Evolutionary conservation across 441 rosid genomes (phyloP).

Genomic region (Codiaeum variegatum): DNA sequence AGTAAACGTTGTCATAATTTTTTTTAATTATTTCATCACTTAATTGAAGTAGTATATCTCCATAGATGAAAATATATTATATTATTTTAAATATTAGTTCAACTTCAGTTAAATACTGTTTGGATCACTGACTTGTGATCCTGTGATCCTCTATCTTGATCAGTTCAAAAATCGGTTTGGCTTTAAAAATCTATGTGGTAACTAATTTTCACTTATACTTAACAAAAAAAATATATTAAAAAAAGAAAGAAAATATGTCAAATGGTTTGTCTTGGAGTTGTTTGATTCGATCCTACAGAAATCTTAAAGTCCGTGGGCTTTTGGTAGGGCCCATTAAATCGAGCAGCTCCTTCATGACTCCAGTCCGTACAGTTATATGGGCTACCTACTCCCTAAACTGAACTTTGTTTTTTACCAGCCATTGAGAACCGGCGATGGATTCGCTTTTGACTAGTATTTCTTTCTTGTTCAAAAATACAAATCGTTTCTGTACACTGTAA

Average conservation of each 20-base stretch:
- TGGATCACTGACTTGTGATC: no score
- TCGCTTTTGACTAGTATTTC: conserved; percentile 19
- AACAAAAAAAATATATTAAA: neutral
- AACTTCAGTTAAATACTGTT: no score
- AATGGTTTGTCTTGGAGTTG: conserved; percentile 41
- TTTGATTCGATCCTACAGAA: conserved; percentile 17
- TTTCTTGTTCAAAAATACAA: neutral
- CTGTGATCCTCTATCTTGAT: no score
- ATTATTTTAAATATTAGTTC: no score
- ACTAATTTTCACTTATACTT: no score
- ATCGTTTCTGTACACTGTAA: neutral
- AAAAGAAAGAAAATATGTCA: conserved; percentile 15
- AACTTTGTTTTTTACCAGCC: neutral
- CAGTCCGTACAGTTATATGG: conserved; percentile 13
- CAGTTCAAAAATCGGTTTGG: no score
- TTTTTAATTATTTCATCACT: no score
- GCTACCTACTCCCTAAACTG: neutral
- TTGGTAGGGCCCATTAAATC: conserved; percentile 20
- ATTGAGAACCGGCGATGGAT: neutral
- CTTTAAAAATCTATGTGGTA: no score
- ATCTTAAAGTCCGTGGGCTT: conserved; percentile 16
- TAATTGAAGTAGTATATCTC: no score
- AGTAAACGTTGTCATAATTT: no score
- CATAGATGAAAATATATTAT: no score
- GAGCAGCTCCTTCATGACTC: neutral